Evolutionary conservation across 116 monocot genomes (phyloP).

Genomic region (Posidonia oceanica): DNA sequence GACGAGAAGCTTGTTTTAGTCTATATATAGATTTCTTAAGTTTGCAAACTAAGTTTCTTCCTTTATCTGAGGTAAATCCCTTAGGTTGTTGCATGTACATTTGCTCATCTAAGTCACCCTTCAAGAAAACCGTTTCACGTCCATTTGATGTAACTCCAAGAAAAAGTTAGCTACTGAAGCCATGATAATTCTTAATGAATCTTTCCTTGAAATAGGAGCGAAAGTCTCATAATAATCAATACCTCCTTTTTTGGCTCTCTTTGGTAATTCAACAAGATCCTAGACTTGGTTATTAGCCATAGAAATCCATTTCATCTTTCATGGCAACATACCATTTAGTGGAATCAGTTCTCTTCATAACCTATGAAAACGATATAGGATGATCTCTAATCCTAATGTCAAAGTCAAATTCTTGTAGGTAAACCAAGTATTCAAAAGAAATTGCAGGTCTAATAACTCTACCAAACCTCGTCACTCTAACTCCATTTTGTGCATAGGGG

Average conservation of each 20-base stretch:
- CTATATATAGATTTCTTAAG: slow-evolving; percentile 8
- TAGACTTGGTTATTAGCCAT: slow-evolving; percentile 1
- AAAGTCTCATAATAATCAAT: slow-evolving; percentile 9
- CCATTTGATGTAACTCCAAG: slow-evolving; percentile 10
- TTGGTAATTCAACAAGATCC: not conserved
- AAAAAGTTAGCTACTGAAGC: slow-evolving; percentile 4
- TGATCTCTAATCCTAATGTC: not conserved
- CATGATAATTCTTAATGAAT: not conserved
- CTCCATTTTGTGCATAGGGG: slow-evolving; percentile 1
- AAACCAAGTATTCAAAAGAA: not conserved
- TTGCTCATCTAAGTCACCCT: slow-evolving; percentile 5
- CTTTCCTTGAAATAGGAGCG: not conserved
- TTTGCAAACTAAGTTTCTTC: not conserved
- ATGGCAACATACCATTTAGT: slow-evolving; percentile 3
- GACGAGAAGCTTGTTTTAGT: not conserved
- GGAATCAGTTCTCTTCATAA: not conserved
- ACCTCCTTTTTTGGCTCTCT: not conserved
- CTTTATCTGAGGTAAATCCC: slow-evolving; percentile 1
- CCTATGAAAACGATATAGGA: slow-evolving; percentile 1
- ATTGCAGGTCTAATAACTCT: not conserved
- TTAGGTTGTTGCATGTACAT: slow-evolving; percentile 7
- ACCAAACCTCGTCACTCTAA: not conserved
- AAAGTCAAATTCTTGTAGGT: slow-evolving; percentile 1
- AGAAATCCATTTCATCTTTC: slow-evolving; percentile 1
- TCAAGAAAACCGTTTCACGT: slow-evolving; percentile 11